These are phyloP conservation scores for Aplosporella prunicola DNA, from an alignment of 2,329 filamentous ascomycete species.

Conservation along the genomic window DNA sequence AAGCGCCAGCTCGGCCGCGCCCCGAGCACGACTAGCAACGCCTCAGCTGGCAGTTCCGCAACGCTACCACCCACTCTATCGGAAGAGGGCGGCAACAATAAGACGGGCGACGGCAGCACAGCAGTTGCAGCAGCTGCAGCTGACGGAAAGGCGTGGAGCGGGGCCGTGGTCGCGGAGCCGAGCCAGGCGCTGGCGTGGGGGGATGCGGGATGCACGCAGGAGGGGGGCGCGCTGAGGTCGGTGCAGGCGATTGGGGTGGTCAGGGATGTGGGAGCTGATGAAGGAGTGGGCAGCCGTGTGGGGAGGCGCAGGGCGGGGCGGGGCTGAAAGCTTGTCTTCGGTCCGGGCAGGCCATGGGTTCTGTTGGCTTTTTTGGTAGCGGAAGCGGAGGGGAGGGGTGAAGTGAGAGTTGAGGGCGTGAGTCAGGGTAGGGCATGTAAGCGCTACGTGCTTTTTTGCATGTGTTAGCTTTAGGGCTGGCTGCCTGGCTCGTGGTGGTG, in stretches of 20 bases:
- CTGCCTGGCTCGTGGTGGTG: too few species aligned
- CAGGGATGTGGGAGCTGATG: conserved; percentile 23
- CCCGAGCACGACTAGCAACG: not conserved
- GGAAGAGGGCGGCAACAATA: too few species aligned
- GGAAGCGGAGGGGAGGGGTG: too few species aligned
- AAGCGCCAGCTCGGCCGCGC: conserved; percentile 9
- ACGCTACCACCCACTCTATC: too few species aligned
- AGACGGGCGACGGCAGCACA: not conserved
- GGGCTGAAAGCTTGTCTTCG: too few species aligned
- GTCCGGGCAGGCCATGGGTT: too few species aligned
- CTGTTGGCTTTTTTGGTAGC: too few species aligned
- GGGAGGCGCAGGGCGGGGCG: conserved; percentile 20
- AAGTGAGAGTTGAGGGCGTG: too few species aligned
- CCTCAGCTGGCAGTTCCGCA: not conserved
- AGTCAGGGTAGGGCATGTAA: too few species aligned
- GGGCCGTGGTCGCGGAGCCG: conserved; percentile 12
- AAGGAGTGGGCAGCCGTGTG: conserved; percentile 13
- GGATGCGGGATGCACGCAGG: too few species aligned
- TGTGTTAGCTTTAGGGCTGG: too few species aligned
- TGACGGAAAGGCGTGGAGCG: not conserved
- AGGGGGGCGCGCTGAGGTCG: conserved; percentile 12
- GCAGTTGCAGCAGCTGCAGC: not conserved
- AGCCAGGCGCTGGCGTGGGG: conserved; percentile 30
- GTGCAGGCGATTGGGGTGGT: conserved; percentile 25
- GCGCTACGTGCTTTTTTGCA: too few species aligned